Conservation (phyloP, 2,329 filamentous ascomycete genomes). For the Rutstroemia sp. region DNA sequence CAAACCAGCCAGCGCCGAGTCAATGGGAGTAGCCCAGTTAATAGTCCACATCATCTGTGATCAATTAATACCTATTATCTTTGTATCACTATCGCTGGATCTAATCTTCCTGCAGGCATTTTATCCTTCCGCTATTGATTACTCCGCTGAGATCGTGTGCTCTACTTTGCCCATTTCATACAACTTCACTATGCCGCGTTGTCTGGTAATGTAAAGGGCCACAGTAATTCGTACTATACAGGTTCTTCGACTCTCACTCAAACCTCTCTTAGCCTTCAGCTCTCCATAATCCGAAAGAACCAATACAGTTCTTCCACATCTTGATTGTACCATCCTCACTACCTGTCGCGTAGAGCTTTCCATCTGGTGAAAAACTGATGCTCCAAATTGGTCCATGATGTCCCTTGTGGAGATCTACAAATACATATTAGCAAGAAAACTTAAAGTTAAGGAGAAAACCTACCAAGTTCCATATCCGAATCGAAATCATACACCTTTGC, state of each 20-base stretch:
- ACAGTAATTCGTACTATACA: not conserved
- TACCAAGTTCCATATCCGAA: constrained; percentile 69
- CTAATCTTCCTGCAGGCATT: no score
- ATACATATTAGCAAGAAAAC: constrained; percentile 13
- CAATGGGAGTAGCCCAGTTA: no score
- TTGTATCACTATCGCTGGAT: no score
- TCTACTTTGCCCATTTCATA: no score
- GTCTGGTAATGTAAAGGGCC: not conserved
- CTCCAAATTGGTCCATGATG: constrained; percentile 98
- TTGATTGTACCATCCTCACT: constrained; percentile 98
- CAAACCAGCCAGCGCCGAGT: no score
- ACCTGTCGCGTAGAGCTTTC: constrained; percentile 90
- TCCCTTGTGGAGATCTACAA: constrained; percentile 80
- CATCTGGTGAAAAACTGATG: constrained; percentile 87
- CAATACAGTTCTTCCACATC: constrained; percentile 68
- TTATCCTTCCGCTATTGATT: no score
- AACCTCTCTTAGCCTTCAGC: not conserved
- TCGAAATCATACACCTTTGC: constrained; percentile 92
- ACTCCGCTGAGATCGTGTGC: no score
- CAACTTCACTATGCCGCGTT: constrained; percentile 14
- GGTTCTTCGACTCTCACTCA: not conserved
- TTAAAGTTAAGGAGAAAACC: constrained; percentile 22
- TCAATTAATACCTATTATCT: no score
- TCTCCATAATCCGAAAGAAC: constrained; percentile 55
- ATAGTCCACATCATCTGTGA: no score